Percentiles rank a stretch among this genome's conserved stretches.
phyloP scores from a whole-genome alignment of 805 yeast species.

The Starmerella roubikii region DNA sequence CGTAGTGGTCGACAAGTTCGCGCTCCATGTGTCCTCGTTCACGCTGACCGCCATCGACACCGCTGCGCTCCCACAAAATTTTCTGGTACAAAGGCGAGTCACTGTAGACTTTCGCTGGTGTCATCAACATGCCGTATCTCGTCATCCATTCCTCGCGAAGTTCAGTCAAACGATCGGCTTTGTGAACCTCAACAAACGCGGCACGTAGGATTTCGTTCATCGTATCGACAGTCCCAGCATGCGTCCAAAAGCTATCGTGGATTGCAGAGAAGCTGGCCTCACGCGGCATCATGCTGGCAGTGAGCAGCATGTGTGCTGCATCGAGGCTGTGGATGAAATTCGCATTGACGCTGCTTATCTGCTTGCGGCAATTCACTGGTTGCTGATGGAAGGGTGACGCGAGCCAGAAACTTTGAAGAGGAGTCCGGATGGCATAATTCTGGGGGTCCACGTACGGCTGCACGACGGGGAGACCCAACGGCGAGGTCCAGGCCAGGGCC shows the following conservation, averaged over 20 bases:
- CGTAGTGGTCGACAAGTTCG: constrained; percentile 60
- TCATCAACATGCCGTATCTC: constrained; percentile 54
- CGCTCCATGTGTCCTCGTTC: constrained; percentile 52
- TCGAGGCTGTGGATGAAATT: constrained; percentile 81
- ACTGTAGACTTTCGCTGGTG: constrained; percentile 39
- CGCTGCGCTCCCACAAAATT: constrained; percentile 29
- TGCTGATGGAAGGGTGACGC: constrained; percentile 66
- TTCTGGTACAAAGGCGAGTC: constrained; percentile 38
- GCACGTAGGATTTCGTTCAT: constrained; percentile 57
- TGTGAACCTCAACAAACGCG: constrained; percentile 59
- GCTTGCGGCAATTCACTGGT: constrained; percentile 66
- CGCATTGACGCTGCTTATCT: constrained; percentile 77
- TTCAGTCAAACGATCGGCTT: constrained; percentile 46
- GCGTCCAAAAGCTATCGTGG: constrained; percentile 93
- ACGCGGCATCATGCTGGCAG: constrained; percentile 56
- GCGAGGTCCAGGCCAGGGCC: constrained; percentile 59
- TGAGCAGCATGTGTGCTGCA: constrained; percentile 82
- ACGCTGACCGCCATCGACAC: constrained; percentile 7
- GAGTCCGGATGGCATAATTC: constrained; percentile 50
- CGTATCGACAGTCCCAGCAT: constrained; percentile 55
- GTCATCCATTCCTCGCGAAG: constrained; percentile 60
- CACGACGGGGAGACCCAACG: constrained; percentile 79
- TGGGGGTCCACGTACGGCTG: constrained; percentile 69
- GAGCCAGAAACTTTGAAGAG: constrained; percentile 62
- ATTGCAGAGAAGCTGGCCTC: constrained; percentile 67